Base-by-base conservation (phyloP, 805 yeast genomes). In the Cyberlindnera subsufficiens region DNA sequence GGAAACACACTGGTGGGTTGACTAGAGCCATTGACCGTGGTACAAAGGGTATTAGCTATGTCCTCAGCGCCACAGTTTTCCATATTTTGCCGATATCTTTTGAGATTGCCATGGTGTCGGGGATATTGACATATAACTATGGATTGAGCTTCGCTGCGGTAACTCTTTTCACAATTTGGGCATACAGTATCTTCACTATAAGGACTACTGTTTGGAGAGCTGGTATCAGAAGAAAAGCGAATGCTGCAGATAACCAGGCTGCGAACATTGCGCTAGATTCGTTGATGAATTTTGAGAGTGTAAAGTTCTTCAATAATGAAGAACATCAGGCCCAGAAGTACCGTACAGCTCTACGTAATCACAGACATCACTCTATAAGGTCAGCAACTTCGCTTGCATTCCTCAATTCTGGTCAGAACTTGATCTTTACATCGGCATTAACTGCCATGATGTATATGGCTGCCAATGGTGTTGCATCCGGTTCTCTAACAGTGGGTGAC, bases 401-500 rank as follows among this genome's bases (percentile, higher is more conserved):
- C 55, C 68, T 86, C 46, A 86, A 86, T 51, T 72, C 88, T 0
- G 95, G 95, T 15, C 95, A 86, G 61, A 85, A 82, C 58, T 53
- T 84, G 42, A 86, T 86, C 29, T 86, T 86, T 65, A 86, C 97
- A 0, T 65, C 86, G 33, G 98, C 99, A 1, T 68, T 93, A 49
- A 93, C 99, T 1, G 86, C 82, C 2, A 93, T 93, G 95, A 93
- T 93, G 99, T 93, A 86, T 62, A 82, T 93, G 95, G 97, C 96
- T n/a, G 87, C 96, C 55, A 78, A 80, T 42, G 98, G 98, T 27
- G 93, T 93, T 15, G 80, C 88, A 14, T 64, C 76, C 3, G 96
- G 96, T 0, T 63, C 77, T 0, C 68, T 93, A 43, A 83, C 95
- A 0, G 97, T 93, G 17, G 99, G 99, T 52, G 99, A 93, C 60